phyloP scores from a whole-genome alignment of 345 rosid species.

The Hypericum perforatum region DNA sequence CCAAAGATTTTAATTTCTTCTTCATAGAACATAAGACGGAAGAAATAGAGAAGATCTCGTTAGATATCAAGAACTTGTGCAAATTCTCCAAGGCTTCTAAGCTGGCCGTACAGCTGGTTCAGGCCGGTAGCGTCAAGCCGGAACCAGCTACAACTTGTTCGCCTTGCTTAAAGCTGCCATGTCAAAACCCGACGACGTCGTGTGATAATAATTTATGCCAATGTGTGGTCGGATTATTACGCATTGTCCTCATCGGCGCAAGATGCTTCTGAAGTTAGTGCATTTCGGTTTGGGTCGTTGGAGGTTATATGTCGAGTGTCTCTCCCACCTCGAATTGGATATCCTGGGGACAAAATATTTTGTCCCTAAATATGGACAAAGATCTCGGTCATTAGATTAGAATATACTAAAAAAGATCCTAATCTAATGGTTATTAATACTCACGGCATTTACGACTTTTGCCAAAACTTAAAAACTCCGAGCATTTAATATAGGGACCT shows the following conservation, averaged over 20 bases:
- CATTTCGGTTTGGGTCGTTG: neutral
- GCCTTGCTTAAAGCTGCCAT: slow-evolving; percentile 81
- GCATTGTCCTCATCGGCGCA: slow-evolving; percentile 80
- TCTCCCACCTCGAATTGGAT: no score
- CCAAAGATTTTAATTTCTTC: no score
- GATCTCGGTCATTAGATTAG: no score
- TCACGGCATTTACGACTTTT: no score
- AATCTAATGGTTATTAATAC: no score
- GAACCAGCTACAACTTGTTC: slow-evolving; percentile 57
- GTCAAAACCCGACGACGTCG: slow-evolving; percentile 47
- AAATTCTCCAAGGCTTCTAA: slow-evolving; percentile 87
- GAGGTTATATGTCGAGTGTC: no score
- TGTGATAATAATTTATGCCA: slow-evolving; percentile 83
- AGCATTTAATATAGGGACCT: no score
- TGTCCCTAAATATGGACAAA: no score
- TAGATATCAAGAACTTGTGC: slow-evolving; percentile 60
- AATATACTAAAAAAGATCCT: no score
- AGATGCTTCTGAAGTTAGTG: slow-evolving; percentile 60
- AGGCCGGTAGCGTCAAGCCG: slow-evolving; percentile 86
- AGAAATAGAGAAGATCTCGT: slow-evolving; percentile 46
- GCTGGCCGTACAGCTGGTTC: slow-evolving; percentile 78
- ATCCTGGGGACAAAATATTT: no score
- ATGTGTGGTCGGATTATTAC: slow-evolving; percentile 57
- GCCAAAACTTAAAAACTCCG: no score
- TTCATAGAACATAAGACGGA: no score